Base-by-base conservation (phyloP, 768 basidiomycete species). In the Thelephora ganbajun region DNA sequence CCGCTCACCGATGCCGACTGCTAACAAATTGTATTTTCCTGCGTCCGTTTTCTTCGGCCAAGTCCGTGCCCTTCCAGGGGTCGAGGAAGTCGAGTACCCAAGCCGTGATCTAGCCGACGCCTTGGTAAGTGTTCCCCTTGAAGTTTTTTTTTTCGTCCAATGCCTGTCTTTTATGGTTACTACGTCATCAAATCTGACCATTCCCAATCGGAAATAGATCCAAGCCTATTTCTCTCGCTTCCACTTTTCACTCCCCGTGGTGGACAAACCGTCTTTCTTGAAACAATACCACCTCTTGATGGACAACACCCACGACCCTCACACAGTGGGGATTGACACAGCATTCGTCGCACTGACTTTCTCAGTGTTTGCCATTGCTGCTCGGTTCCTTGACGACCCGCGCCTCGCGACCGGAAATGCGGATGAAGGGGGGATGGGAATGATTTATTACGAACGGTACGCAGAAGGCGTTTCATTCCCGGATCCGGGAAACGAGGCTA, bases 341-440 rank as follows among this genome's bases (percentile, higher is more conserved):
- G 74, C 85, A 4, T 93, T 93, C 65, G 69, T 87, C 14, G 77
- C 86, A 11, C 73, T 90, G 33, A 65, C 91, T 34, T 93, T 92
- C 57, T 80, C 87, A n/a, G 72, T 92, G 22, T 93, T 92, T 59
- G 86, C 91, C n/a, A 83, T 87, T 53, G 77, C 87, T 5, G 85
- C 89, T 22, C 76, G 79, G 54, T 71, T 90, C 35, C 74, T 91
- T 13, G 74, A 82, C 45, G 89, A 90, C 59, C 67, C 75, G 19
- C 79, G 87, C 44, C 62, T 88, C 44, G 58, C 68, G 36, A 22
- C 39, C 22, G 39, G 39, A 18, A 68, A 66, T 46, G 73, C 70
- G 33, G 84, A 85, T 53, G 83, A 84, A 51, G 87, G 83, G 43
- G 89, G 87, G 16, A 83, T 88, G 76, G 88, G 85, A 23, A 86